Conservation (phyloP, 176 grass and related monocot species). For the Avena sativa region DNA sequence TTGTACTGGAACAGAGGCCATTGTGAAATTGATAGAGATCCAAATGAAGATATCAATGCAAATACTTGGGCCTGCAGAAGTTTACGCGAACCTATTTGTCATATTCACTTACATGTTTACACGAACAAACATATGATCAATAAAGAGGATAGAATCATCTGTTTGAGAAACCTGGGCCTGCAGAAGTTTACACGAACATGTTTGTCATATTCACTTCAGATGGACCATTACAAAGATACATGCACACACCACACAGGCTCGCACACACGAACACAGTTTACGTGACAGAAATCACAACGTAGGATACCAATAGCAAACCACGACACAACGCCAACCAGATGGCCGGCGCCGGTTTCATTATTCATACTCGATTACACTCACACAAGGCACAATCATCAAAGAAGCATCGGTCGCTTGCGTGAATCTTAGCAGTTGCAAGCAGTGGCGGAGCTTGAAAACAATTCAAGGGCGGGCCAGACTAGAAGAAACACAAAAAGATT, state of each 20-base stretch:
- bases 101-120: no score
- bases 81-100: no score
- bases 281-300: neutral
- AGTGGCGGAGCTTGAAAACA: no score
- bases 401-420: neutral
- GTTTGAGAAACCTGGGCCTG: no score
- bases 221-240: neutral
- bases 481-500: no score
- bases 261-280: neutral
- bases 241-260: neutral
- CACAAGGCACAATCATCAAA: neutral
- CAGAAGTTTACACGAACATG: neutral
- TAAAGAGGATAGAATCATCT: no score
- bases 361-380: neutral
- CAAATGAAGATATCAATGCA: no score
- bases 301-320: conserved; percentile 21
- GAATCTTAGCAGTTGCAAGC: conserved; percentile 48
- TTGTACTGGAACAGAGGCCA: no score
- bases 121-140: no score
- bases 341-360: neutral
- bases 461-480: no score
- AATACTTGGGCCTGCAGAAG: no score
- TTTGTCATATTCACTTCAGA: neutral
- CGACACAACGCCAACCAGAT: neutral
- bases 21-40: no score